Conservation (phyloP, 495 filamentous ascomycete species). For the Daldinia childiae region DNA sequence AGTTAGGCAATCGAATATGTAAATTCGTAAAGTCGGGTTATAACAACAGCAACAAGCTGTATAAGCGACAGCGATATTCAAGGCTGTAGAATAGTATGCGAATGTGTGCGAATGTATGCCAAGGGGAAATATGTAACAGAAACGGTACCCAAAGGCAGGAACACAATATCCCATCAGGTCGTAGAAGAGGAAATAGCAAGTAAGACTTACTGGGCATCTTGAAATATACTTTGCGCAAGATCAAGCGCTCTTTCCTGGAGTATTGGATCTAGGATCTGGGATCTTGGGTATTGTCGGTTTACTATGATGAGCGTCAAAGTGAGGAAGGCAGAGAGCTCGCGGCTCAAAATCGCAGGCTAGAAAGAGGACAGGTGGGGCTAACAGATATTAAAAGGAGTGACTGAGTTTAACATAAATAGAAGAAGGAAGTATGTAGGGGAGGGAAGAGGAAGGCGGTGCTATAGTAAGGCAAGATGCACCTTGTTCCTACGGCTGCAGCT, state of each 20-base stretch:
- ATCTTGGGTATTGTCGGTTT: background rate
- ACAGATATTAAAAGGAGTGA: slow-evolving; percentile 27
- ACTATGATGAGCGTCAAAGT: background rate
- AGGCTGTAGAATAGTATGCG: background rate
- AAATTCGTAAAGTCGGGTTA: background rate
- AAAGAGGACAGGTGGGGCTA: slow-evolving; percentile 4
- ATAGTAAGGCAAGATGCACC: slow-evolving; percentile 14
- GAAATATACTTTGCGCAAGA: background rate
- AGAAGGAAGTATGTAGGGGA: background rate
- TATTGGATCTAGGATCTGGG: background rate
- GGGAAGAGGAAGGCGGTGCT: slow-evolving; percentile 10
- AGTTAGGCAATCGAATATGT: background rate
- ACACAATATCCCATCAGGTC: no score
- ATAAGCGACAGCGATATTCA: background rate
- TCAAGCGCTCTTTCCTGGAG: background rate
- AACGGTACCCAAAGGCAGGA: background rate
- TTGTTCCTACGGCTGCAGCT: slow-evolving; percentile 19
- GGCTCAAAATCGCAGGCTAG: slow-evolving; percentile 2
- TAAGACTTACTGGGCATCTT: slow-evolving; percentile 51
- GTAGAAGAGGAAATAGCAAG: slow-evolving; percentile 1
- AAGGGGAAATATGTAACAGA: background rate
- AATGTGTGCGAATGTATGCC: background rate
- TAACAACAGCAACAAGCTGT: background rate
- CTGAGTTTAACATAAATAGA: slow-evolving; percentile 25
- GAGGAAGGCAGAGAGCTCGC: slow-evolving; percentile 11